Evolutionary conservation across 768 basidiomycete genomes (phyloP).

Genomic region (Boletus eberwhitei): DNA sequence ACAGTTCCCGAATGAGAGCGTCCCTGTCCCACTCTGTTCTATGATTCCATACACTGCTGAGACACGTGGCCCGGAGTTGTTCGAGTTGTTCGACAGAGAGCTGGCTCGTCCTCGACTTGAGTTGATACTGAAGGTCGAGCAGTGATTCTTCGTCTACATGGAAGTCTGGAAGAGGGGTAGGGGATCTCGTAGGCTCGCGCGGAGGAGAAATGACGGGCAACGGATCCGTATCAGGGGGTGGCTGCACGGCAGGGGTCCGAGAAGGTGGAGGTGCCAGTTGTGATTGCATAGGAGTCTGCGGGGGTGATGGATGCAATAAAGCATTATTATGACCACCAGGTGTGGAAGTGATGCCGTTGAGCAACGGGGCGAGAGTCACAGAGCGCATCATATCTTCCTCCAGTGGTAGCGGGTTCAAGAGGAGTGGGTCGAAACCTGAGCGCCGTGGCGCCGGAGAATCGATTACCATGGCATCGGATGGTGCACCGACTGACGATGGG

Average conservation of each 20-base stretch:
- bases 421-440: constrained; percentile 47
- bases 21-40: constrained; percentile 82
- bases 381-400: constrained; percentile 25
- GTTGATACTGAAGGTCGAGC: constrained; percentile 41
- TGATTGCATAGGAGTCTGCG: constrained; percentile 8
- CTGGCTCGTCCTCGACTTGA: constrained; percentile 52
- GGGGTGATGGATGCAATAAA: constrained; percentile 1
- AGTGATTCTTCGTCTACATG: constrained; percentile 53
- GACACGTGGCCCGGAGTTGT: constrained; percentile 82
- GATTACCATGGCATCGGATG: constrained; percentile 35
- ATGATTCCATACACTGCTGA: constrained; percentile 79
- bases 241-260: constrained; percentile 7
- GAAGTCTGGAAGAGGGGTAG: constrained; percentile 79
- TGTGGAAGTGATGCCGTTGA: constrained; percentile 21
- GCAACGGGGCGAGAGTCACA: constrained; percentile 22
- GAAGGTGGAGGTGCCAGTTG: not conserved
- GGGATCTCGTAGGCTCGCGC: constrained; percentile 51
- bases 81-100: constrained; percentile 89
- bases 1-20: constrained; percentile 56
- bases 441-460: constrained; percentile 34
- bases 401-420: constrained; percentile 51
- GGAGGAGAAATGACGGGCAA: constrained; percentile 23
- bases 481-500: not conserved
- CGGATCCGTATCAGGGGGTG: constrained; percentile 10
- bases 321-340: not conserved